Evolutionary conservation across 2,329 filamentous ascomycete genomes (phyloP).

Genomic region (Arthrobotrys musiformis): DNA sequence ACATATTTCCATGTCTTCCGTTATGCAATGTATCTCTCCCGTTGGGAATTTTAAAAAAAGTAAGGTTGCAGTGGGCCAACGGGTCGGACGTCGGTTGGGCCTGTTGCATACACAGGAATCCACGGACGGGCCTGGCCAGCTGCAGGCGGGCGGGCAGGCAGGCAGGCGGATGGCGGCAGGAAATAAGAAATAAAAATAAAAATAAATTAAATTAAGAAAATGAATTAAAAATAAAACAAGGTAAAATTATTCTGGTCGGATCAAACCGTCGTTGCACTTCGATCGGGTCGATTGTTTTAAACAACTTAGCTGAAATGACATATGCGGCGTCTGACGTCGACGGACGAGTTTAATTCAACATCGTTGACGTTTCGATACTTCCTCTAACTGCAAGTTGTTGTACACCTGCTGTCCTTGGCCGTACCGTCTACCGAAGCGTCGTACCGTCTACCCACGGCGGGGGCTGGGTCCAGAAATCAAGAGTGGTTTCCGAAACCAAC

Average conservation of each 20-base stretch:
- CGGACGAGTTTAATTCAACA: too few relatives aligned
- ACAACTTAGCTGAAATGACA: slow-evolving; percentile 1
- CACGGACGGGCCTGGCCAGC: too few relatives aligned
- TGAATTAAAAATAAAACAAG: neutral
- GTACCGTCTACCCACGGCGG: neutral
- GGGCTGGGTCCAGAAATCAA: slow-evolving; percentile 3
- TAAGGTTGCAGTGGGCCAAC: neutral
- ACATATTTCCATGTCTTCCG: neutral
- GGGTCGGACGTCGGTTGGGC: neutral
- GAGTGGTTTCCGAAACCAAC: slow-evolving; percentile 14
- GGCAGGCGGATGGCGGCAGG: too few relatives aligned
- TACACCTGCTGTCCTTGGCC: neutral
- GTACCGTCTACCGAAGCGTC: neutral
- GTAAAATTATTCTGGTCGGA: neutral
- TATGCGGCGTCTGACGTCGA: too few relatives aligned
- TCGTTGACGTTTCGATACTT: too few relatives aligned
- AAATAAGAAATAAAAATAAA: neutral
- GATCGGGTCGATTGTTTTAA: neutral
- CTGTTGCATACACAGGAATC: neutral
- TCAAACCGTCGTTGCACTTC: neutral
- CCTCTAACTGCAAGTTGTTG: neutral
- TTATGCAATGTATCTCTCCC: neutral
- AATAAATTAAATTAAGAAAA: neutral
- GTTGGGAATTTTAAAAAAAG: neutral
- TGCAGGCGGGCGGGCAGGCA: too few relatives aligned